A percentile compares a stretch with the other conserved stretches of the same genome.
Conservation (phyloP, 116 monocot genomes). For the Papilionanthe hybrid region DNA sequence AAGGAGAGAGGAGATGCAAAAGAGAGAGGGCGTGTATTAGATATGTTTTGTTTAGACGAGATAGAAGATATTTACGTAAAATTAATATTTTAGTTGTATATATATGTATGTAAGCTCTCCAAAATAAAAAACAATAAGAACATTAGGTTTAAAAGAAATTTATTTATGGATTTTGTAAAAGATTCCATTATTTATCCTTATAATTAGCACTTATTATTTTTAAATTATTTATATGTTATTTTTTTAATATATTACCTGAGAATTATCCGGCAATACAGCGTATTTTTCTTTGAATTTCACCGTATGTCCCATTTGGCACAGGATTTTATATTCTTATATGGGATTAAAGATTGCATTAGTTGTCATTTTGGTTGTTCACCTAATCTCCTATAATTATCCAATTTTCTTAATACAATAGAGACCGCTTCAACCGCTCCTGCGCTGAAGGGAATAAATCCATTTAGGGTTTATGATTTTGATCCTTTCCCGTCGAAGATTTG, state of each 20-base stretch:
- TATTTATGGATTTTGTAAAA: neutral
- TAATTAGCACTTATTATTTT: neutral
- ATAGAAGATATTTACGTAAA: too few relatives aligned
- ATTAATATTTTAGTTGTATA: too few relatives aligned
- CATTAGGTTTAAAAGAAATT: neutral
- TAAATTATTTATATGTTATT: neutral
- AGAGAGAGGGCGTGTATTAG: too few relatives aligned
- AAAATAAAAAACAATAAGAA: neutral
- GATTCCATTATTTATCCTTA: neutral
- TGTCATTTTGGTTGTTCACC: neutral
- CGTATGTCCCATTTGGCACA: too few relatives aligned
- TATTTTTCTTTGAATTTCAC: too few relatives aligned
- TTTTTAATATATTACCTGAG: too few relatives aligned
- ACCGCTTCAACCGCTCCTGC: neutral
- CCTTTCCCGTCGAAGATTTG: constrained; percentile 1
- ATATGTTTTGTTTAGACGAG: too few relatives aligned
- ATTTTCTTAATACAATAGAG: neutral
- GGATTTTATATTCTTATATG: too few relatives aligned
- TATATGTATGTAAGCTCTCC: too few relatives aligned
- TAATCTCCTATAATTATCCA: neutral
- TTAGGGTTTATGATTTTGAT: neutral
- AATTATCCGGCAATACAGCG: too few relatives aligned
- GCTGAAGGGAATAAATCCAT: neutral
- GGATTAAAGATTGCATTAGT: too few relatives aligned
- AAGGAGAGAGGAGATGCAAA: too few relatives aligned